Conservation (phyloP, 495 filamentous ascomycete species). For the Aspergillus kassunensis region DNA sequence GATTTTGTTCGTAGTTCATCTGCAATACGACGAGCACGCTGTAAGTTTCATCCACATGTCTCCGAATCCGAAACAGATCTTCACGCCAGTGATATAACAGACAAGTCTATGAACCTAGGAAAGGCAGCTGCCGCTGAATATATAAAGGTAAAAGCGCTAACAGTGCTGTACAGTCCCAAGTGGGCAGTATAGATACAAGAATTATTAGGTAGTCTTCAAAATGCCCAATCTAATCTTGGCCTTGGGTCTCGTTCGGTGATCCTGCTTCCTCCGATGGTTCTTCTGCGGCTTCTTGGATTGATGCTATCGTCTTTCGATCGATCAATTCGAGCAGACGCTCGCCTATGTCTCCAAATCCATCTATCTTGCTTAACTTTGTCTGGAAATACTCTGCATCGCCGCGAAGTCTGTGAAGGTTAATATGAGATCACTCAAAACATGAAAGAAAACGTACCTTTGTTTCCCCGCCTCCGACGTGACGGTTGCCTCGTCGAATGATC, state of each 20-base stretch:
- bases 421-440: neutral
- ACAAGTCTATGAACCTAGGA: neutral
- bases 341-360: constrained; percentile 71
- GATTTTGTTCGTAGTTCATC: too few relatives aligned
- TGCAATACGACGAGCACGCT: too few relatives aligned
- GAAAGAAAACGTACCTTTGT: constrained; percentile 56
- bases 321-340: constrained; percentile 65
- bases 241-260: constrained; percentile 2
- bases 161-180: constrained; percentile 7
- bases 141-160: constrained; percentile 1
- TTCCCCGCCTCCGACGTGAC: constrained; percentile 65
- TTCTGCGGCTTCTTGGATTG: neutral
- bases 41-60: too few relatives aligned
- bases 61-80: too few relatives aligned
- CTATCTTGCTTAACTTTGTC: constrained; percentile 67
- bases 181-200: constrained; percentile 10
- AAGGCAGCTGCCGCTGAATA: neutral
- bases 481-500: constrained; percentile 63
- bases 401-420: constrained; percentile 60
- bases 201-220: constrained; percentile 2
- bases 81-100: too few relatives aligned
- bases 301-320: constrained; percentile 49
- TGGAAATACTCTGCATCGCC: constrained; percentile 77
- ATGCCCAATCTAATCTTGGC: neutral
- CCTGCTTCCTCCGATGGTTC: constrained; percentile 1